A percentile compares a stretch with the other conserved stretches of the same genome.
Evolutionary conservation across 495 filamentous ascomycete genomes (phyloP).

Genomic region (Lophium mytilinum): DNA sequence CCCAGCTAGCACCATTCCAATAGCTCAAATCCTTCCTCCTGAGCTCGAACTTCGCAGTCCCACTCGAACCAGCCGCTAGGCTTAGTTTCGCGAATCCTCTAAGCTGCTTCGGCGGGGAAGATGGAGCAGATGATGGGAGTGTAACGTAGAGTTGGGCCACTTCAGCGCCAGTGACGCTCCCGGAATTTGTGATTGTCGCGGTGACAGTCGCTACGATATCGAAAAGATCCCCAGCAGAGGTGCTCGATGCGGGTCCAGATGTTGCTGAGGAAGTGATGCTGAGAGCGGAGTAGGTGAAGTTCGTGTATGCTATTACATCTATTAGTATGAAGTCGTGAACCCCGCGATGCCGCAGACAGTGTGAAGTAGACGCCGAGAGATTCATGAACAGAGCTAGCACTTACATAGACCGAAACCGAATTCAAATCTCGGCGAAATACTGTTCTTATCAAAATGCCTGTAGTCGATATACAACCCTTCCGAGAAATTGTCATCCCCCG

Average conservation of each 20-base stretch:
- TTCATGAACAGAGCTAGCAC: conserved; percentile 5
- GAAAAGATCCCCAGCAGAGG: conserved; percentile 31
- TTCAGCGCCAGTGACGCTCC: conserved; percentile 45
- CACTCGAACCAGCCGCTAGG: conserved; percentile 38
- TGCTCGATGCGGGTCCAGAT: conserved; percentile 3
- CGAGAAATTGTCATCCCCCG: conserved; percentile 29
- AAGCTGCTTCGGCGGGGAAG: conserved; percentile 43
- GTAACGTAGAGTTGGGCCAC: conserved; percentile 52
- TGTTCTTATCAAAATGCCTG: conserved; percentile 41
- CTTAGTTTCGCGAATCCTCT: conserved; percentile 51
- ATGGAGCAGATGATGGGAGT: conserved; percentile 25
- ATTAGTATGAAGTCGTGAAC: too few species aligned
- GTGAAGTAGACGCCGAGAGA: background rate
- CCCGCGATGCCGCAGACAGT: too few species aligned
- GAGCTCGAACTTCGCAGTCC: conserved; percentile 43
- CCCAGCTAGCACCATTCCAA: conserved; percentile 52
- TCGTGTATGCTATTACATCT: conserved; percentile 26
- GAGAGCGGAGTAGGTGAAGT: conserved; percentile 29
- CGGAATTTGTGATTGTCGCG: conserved; percentile 44
- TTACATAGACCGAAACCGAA: conserved; percentile 41
- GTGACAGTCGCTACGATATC: conserved; percentile 40
- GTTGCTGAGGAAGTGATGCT: conserved; percentile 18
- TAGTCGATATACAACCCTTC: conserved; percentile 50
- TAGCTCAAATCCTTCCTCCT: conserved; percentile 47
- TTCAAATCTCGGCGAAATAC: conserved; percentile 39